Base-by-base conservation (phyloP, 805 yeast genomes). In the Yamadazyma akitaensis region DNA sequence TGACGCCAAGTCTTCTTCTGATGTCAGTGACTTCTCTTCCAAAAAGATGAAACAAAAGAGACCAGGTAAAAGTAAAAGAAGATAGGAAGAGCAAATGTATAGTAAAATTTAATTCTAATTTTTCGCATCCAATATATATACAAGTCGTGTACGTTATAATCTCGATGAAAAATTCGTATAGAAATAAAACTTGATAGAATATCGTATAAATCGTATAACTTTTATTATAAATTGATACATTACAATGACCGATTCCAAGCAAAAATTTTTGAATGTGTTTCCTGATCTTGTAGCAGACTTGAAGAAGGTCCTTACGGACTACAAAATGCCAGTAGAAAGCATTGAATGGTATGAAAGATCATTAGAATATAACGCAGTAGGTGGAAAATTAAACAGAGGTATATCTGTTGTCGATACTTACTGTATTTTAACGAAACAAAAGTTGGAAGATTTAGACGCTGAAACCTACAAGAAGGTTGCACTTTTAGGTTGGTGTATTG, bases 311-410 rank as follows among this genome's bases (percentile, higher is more conserved):
- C 70, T 88, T 49, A 68, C 66, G 38, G 71, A 71, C 43, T 88
- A 89, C 68, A 88, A 89, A 47, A 86, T 94, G 82, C 89, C 96
- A 26, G 68, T 75, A 44, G 94, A 87, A 51, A 97, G 97, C 33
- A 77, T 86, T 47, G 80, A 78, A 24, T 94, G 99, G 98, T 88
- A 81, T 68, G 79, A 75, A 55, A 76, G 77, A 54, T 82, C 75
- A 54, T 72, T 92, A 63, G 70, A 83, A 58, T 87, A 92, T 75
- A 94, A 94, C 73, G 83, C 96, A 5, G 92, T 96, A 48, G 97
- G 97, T 50, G 99, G 99, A 42, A 94, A 94, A 68, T 77, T 90
- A 63, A 94, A 94, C 79, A 81, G 99, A 65, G 99, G 99, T 28
- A 72, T 94, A 48, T 88, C 97, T 33, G 98, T 94, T 16, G 84